A percentile compares a stretch with the other conserved stretches of the same genome.
These are phyloP conservation scores for Kitagawia praeruptora DNA, from an alignment of 129 eudicot species.

Conservation along the genomic window DNA sequence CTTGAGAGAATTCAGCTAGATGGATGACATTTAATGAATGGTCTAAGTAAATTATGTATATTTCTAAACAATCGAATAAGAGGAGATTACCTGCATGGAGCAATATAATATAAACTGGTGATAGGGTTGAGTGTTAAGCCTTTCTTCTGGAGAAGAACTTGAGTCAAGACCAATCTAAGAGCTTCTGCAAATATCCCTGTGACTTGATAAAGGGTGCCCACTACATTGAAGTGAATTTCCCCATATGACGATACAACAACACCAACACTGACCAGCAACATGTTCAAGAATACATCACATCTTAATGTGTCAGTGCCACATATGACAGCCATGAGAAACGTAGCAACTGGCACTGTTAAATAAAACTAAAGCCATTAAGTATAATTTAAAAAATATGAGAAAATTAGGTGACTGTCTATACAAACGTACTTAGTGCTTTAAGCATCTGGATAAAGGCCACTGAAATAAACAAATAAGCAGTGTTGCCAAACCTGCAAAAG, in stretches of 20 bases:
- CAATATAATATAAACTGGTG: slow-evolving; percentile 69
- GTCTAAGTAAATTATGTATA: not conserved
- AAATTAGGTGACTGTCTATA: not conserved
- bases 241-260: slow-evolving; percentile 71
- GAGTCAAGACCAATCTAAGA: slow-evolving; percentile 65
- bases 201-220: slow-evolving; percentile 65
- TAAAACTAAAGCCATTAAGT: slow-evolving; percentile 16
- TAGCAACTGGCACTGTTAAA: slow-evolving; percentile 72
- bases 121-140: slow-evolving; percentile 66
- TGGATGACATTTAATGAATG: not conserved
- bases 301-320: slow-evolving; percentile 71
- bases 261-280: slow-evolving; percentile 68
- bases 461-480: slow-evolving; percentile 65
- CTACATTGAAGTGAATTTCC: slow-evolving; percentile 65
- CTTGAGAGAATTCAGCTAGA: not conserved
- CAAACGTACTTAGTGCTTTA: slow-evolving; percentile 59
- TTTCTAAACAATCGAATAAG: not conserved
- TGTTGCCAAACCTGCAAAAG: slow-evolving; percentile 67
- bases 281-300: slow-evolving; percentile 56
- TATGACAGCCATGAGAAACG: slow-evolving; percentile 61
- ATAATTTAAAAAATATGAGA: not conserved
- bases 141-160: slow-evolving; percentile 70
- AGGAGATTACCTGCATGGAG: slow-evolving; percentile 62
- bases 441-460: slow-evolving; percentile 87
- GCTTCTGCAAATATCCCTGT: slow-evolving; percentile 76